phyloP scores from a whole-genome alignment of 345 rosid genomes.

The Rhodomyrtus tomentosa region DNA sequence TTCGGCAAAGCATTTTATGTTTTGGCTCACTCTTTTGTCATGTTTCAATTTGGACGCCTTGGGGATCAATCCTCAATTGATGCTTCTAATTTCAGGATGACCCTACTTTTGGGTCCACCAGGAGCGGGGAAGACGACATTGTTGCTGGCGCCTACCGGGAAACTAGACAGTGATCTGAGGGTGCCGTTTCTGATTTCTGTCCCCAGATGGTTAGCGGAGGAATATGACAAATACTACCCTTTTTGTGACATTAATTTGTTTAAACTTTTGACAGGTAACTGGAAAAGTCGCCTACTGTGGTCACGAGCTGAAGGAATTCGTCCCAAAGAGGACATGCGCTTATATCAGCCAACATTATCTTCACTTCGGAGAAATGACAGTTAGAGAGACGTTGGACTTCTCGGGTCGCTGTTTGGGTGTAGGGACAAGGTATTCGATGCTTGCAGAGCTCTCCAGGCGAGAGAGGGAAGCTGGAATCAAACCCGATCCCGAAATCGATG shows the following conservation, averaged over 20 bases:
- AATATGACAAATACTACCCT: background rate
- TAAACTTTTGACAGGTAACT: slow-evolving; percentile 20
- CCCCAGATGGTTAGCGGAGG: background rate
- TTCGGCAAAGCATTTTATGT: background rate
- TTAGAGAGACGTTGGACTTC: slow-evolving; percentile 71
- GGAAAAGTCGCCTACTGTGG: slow-evolving; percentile 71
- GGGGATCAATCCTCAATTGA: background rate
- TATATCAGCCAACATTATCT: slow-evolving; percentile 83
- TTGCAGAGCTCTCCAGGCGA: slow-evolving; percentile 68
- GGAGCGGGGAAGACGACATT: slow-evolving; percentile 6
- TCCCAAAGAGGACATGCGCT: slow-evolving; percentile 72
- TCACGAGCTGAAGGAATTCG: slow-evolving; percentile 53
- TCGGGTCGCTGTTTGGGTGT: slow-evolving; percentile 76
- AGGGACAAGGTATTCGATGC: slow-evolving; percentile 49
- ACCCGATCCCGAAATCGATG: slow-evolving; percentile 72
- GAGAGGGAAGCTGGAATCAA: slow-evolving; percentile 62
- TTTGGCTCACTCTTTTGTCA: background rate
- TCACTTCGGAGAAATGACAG: slow-evolving; percentile 79
- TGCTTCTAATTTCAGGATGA: background rate
- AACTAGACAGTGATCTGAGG: slow-evolving; percentile 4
- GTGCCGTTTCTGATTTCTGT: background rate
- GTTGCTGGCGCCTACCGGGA: slow-evolving; percentile 2
- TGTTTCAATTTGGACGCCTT: background rate
- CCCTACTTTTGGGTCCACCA: slow-evolving; percentile 6
- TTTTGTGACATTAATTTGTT: background rate